A percentile compares a stretch with the other conserved stretches of the same genome.
Evolutionary conservation across 495 filamentous ascomycete genomes (phyloP).

Genomic region (Ramalina peruviana): DNA sequence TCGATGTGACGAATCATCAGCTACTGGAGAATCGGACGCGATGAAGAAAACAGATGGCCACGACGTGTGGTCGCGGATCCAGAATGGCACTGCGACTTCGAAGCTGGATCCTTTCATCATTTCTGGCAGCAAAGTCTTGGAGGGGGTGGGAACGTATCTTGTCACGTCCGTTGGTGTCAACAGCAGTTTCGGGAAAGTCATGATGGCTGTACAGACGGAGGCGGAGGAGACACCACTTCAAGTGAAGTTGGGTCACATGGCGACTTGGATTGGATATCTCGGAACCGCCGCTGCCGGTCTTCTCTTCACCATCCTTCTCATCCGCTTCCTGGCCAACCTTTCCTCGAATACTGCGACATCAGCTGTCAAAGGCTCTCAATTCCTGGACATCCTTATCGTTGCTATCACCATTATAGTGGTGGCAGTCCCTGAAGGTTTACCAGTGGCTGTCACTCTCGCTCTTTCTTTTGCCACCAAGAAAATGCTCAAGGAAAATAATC

Average conservation of each 20-base stretch:
- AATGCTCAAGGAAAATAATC: slow-evolving; percentile 57
- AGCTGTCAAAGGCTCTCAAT: slow-evolving; percentile 46
- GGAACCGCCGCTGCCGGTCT: slow-evolving; percentile 43
- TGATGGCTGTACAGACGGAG: slow-evolving; percentile 46
- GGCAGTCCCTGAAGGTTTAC: slow-evolving; percentile 57
- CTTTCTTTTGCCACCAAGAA: slow-evolving; percentile 55
- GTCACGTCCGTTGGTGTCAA: slow-evolving; percentile 50
- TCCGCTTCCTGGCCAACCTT: slow-evolving; percentile 44
- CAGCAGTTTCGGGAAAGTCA: slow-evolving; percentile 50
- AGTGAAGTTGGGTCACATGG: slow-evolving; percentile 45
- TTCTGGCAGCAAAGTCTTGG: slow-evolving; percentile 50
- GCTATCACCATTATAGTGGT: slow-evolving; percentile 60
- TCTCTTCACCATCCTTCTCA: slow-evolving; percentile 47
- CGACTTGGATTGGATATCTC: slow-evolving; percentile 48
- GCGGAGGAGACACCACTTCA: slow-evolving; percentile 52
- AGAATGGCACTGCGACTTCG: slow-evolving; percentile 38
- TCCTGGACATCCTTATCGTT: slow-evolving; percentile 53
- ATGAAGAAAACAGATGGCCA: slow-evolving; percentile 48
- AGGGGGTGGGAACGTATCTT: slow-evolving; percentile 50
- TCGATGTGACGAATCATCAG: slow-evolving; percentile 57
- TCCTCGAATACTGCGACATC: slow-evolving; percentile 31
- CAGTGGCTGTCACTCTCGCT: slow-evolving; percentile 54
- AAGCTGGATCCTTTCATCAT: slow-evolving; percentile 52
- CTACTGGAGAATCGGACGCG: slow-evolving; percentile 55
- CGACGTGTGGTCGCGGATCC: slow-evolving; percentile 43